A percentile compares a stretch with the other conserved stretches of the same genome.
Evolutionary conservation across 305 asterid genomes (phyloP).

Genomic region (Fraxinus platypoda): DNA sequence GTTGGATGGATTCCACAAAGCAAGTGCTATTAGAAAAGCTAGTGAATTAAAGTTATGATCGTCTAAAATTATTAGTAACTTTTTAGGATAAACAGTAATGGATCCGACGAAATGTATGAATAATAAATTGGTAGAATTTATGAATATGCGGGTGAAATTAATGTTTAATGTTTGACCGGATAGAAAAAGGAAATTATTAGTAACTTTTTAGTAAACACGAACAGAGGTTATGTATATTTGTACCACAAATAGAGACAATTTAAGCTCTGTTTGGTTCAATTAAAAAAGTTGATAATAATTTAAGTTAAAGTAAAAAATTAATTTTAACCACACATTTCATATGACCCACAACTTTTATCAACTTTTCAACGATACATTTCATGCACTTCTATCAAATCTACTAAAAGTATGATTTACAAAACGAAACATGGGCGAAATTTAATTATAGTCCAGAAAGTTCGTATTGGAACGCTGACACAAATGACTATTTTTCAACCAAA

Average conservation of each 20-base stretch:
- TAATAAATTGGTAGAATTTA: too few relatives aligned
- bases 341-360: too few relatives aligned
- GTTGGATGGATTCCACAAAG: neutral
- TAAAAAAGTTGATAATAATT: too few relatives aligned
- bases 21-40: neutral
- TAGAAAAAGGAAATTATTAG: neutral
- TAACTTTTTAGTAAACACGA: too few relatives aligned
- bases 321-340: too few relatives aligned
- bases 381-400: too few relatives aligned
- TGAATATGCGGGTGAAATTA: neutral
- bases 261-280: too few relatives aligned
- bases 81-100: neutral
- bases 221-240: too few relatives aligned
- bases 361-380: too few relatives aligned
- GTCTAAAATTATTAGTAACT: neutral
- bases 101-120: neutral
- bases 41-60: neutral
- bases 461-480: neutral
- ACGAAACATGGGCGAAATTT: neutral
- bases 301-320: too few relatives aligned
- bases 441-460: neutral
- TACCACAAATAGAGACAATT: too few relatives aligned
- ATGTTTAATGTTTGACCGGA: neutral
- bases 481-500: neutral
- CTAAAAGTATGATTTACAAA: too few relatives aligned